Base-by-base conservation (phyloP, 495 filamentous ascomycete species). In the Penicillium cataractarum region DNA sequence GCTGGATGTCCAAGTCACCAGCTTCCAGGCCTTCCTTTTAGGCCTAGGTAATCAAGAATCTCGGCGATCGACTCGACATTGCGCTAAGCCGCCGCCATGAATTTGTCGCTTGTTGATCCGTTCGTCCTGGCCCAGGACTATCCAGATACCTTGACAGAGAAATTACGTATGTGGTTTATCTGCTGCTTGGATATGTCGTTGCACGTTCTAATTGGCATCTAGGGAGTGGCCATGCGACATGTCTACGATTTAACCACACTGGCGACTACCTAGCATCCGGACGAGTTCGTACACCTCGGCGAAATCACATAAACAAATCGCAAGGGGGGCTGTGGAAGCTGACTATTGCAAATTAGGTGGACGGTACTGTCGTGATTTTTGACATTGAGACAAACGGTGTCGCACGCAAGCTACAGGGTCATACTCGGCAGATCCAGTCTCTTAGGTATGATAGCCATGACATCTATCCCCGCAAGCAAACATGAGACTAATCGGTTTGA, bases 331-430 rank as follows among this genome's bases (percentile, higher is more conserved):
- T 33, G 3, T 21, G 31, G 24, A 22, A 35, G 52, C 32, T 63
- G 40, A 69, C 56, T 59, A 22, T 37, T 55, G 55, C 6, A 22
- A 32, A 57, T 51, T 68, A 89, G 84, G 81, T 91, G 61, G 93
- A 98, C 78, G 95, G 95, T 64, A 93, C 89, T 17, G 90, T 98
- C 49, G 90, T 97, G 35, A 90, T 99, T 56, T 99, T 97, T 81
- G 95, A 99, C 71, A 83, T 97, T 44, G 96, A 97, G 72, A 98
- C 96, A 29, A 95, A 93, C 81, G 93, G 94, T 39, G 89, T 98
- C 19, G 95, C 95, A 42, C 88, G 92, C 58, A 97, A 97, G 74
- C 82, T 98, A 35, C 86, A 91, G 56, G 95, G 95, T 7, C 95
- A 99, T 77, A 94, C 90, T 19, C 82, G 89, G 61, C 92, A 95